phyloP scores from a whole-genome alignment of 2,329 filamentous ascomycete species.

The Cladobotryum protrusum region DNA sequence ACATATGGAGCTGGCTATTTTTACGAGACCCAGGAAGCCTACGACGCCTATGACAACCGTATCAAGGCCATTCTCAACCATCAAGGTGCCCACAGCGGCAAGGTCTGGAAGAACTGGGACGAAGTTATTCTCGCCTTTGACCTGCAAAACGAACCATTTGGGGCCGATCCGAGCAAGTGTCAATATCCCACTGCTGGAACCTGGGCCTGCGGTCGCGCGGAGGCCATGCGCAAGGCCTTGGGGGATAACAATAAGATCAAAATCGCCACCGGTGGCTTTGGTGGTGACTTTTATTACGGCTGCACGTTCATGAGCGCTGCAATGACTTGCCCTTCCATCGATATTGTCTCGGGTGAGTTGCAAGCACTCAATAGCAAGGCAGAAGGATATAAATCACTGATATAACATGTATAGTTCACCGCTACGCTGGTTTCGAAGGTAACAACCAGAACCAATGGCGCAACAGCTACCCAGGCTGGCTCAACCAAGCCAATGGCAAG shows the following conservation, averaged over 20 bases:
- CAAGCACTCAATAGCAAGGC: not conserved
- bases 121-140: conserved; percentile 28
- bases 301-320: conserved; percentile 22
- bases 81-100: conserved; percentile 22
- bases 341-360: conserved; percentile 12
- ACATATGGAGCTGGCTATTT: conserved; percentile 20
- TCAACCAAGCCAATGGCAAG: conserved; percentile 3
- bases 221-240: conserved; percentile 17
- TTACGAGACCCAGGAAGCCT: conserved; percentile 24
- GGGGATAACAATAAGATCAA: conserved; percentile 23
- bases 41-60: conserved; percentile 24
- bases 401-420: too few relatives aligned
- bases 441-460: not conserved
- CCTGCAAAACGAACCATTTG: conserved; percentile 29
- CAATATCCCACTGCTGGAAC: conserved; percentile 1
- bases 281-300: conserved; percentile 24
- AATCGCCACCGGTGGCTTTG: conserved; percentile 25
- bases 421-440: not conserved
- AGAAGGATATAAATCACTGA: too few relatives aligned
- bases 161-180: conserved; percentile 1
- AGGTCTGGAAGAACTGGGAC: conserved; percentile 27
- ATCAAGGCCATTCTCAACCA: conserved; percentile 26
- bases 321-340: conserved; percentile 22
- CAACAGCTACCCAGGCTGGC: too few relatives aligned
- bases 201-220: conserved; percentile 28